Conservation (phyloP, 441 rosid genomes). For the Populus hybrid region DNA sequence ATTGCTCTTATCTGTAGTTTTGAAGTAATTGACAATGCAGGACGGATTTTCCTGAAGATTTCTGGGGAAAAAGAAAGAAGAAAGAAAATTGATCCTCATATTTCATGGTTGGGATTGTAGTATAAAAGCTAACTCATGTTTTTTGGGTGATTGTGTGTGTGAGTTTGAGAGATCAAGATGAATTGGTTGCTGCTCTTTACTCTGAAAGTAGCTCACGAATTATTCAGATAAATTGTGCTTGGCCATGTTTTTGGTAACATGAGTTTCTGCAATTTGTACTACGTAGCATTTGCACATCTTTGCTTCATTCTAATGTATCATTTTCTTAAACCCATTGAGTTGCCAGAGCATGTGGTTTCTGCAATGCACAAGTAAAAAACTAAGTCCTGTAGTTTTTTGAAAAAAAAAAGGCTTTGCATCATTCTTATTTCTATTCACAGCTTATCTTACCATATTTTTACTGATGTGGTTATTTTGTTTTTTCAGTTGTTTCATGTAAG, state of each 20-base stretch:
- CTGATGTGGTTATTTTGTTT: slow-evolving; percentile 22
- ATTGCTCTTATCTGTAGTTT: no score
- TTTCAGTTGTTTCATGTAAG: slow-evolving; percentile 69
- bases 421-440: not conserved
- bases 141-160: not conserved
- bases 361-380: not conserved
- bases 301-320: not conserved
- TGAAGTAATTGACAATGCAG: no score
- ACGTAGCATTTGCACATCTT: not conserved
- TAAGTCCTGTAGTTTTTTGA: not conserved
- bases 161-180: not conserved
- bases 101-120: not conserved
- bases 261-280: not conserved
- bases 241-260: not conserved
- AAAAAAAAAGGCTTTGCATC: not conserved
- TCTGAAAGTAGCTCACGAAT: not conserved
- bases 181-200: not conserved
- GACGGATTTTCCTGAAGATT: not conserved
- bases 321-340: not conserved
- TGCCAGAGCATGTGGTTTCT: not conserved
- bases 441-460: not conserved
- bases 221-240: not conserved
- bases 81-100: no score
- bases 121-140: not conserved
- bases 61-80: not conserved